A percentile compares a stretch with the other conserved stretches of the same genome.
phyloP scores from a whole-genome alignment of 2,329 filamentous ascomycete species.

The Lasiodiplodia sp. region DNA sequence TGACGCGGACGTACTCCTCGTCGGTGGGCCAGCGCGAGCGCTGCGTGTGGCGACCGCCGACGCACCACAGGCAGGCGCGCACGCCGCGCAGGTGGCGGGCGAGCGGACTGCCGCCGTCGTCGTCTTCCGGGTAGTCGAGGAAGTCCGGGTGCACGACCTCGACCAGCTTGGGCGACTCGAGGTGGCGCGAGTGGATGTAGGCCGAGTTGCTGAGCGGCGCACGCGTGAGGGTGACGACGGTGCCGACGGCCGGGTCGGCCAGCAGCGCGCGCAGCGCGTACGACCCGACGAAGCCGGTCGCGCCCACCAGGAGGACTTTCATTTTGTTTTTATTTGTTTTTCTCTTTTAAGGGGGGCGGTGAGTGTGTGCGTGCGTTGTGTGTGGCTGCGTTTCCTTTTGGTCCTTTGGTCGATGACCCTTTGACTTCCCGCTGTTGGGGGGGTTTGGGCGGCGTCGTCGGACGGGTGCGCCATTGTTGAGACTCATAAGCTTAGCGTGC shows the following conservation, averaged over 20 bases:
- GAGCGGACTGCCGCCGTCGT: background rate
- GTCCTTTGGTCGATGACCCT: background rate
- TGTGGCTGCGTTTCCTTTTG: background rate
- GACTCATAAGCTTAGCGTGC: constrained; percentile 3
- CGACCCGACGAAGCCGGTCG: constrained; percentile 33
- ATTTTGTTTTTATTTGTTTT: background rate
- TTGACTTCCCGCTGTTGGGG: background rate
- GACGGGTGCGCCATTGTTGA: background rate
- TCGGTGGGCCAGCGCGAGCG: constrained; percentile 6
- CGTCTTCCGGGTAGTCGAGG: background rate
- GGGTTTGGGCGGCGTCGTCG: background rate
- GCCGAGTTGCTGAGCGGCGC: background rate
- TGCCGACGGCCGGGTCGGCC: constrained; percentile 1
- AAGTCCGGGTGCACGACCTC: constrained; percentile 3
- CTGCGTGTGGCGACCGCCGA: constrained; percentile 21
- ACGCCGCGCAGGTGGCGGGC: constrained; percentile 5
- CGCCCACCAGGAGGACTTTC: constrained; percentile 32
- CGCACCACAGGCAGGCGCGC: constrained; percentile 8
- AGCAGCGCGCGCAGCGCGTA: constrained; percentile 30
- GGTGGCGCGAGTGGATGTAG: background rate
- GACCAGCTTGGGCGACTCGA: constrained; percentile 10
- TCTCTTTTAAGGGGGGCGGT: background rate
- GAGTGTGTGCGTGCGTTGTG: background rate
- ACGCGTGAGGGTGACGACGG: constrained; percentile 11
- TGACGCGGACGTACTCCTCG: constrained; percentile 11